phyloP scores from a whole-genome alignment of 2,329 filamentous ascomycete genomes.

The Claviceps sp. region DNA sequence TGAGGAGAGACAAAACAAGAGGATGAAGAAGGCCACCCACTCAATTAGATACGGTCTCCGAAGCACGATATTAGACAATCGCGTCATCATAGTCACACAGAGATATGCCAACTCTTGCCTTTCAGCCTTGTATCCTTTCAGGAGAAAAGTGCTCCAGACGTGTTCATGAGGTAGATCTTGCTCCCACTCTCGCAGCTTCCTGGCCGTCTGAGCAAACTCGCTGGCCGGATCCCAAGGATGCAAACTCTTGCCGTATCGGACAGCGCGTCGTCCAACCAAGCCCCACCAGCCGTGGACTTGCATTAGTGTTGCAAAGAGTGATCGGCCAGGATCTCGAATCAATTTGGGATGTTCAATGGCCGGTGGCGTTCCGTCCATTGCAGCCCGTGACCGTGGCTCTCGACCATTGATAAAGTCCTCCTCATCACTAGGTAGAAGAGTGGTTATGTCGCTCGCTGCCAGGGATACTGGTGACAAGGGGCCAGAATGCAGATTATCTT shows the following conservation, averaged over 20 bases:
- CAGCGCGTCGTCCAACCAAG: slow-evolving; percentile 33
- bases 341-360: slow-evolving; percentile 32
- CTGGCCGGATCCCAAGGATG: slow-evolving; percentile 33
- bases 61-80: slow-evolving; percentile 43
- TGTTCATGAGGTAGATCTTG: slow-evolving; percentile 32
- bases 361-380: slow-evolving; percentile 38
- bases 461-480: slow-evolving; percentile 37
- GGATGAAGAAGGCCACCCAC: slow-evolving; percentile 17
- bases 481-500: slow-evolving; percentile 43
- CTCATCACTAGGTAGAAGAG: slow-evolving; percentile 39
- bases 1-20: neutral
- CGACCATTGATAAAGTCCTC: slow-evolving; percentile 34
- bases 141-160: slow-evolving; percentile 28
- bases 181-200: slow-evolving; percentile 35
- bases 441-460: slow-evolving; percentile 38
- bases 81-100: slow-evolving; percentile 39
- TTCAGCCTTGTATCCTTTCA: slow-evolving; percentile 33
- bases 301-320: slow-evolving; percentile 41
- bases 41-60: slow-evolving; percentile 39
- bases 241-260: slow-evolving; percentile 29
- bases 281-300: slow-evolving; percentile 44
- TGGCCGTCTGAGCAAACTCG: slow-evolving; percentile 32
- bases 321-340: slow-evolving; percentile 29
- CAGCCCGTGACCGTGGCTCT: slow-evolving; percentile 35
- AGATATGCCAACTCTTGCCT: slow-evolving; percentile 40